Evolutionary conservation across 2,329 filamentous ascomycete species (phyloP).

Genomic region (Colletotrichum sublineola): DNA sequence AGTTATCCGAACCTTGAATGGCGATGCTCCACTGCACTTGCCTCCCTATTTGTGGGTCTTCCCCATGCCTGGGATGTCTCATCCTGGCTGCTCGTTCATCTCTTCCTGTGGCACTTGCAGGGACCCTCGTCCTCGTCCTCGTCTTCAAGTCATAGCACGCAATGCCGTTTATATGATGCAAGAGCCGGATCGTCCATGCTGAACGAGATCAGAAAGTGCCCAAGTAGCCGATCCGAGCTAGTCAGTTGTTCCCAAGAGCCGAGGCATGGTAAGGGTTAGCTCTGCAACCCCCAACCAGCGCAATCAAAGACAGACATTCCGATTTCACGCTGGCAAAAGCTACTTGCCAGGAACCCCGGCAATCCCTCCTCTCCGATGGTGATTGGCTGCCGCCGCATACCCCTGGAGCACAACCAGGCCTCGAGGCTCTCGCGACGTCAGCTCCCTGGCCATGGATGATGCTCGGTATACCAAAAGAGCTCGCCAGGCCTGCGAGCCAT

Average conservation of each 20-base stretch:
- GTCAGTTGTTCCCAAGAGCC: neutral
- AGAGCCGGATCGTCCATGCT: neutral
- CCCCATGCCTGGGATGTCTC: slow-evolving; percentile 13
- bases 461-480: slow-evolving; percentile 34
- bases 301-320: neutral
- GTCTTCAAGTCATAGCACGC: neutral
- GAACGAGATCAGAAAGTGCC: neutral
- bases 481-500: slow-evolving; percentile 31
- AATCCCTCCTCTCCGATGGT: neutral
- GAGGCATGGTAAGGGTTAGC: neutral
- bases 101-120: slow-evolving; percentile 6
- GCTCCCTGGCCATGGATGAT: slow-evolving; percentile 18
- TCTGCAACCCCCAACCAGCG: neutral
- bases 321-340: neutral
- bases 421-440: neutral
- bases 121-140: neutral
- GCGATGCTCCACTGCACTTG: neutral
- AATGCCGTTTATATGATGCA: neutral
- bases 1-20: neutral
- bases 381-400: neutral
- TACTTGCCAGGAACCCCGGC: neutral
- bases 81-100: slow-evolving; percentile 15
- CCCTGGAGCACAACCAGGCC: no score
- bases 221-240: neutral
- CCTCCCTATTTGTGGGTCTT: slow-evolving; percentile 2